Evolutionary conservation across 768 basidiomycete genomes (phyloP).

Genomic region (Tulasnella sp.): DNA sequence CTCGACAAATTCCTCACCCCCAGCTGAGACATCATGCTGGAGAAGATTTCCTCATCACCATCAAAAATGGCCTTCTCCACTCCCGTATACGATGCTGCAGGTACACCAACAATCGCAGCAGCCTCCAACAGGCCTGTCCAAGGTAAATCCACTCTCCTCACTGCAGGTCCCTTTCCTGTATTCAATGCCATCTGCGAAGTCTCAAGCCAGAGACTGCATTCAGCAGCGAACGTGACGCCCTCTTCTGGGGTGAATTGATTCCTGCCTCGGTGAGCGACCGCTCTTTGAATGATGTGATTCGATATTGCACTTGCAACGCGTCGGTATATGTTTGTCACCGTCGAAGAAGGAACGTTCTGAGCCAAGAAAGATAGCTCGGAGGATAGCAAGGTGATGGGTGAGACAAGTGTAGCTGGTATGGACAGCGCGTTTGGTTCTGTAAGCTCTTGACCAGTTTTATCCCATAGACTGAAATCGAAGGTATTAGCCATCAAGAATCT

Average conservation of each 20-base stretch:
- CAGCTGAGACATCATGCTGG: conserved; percentile 33
- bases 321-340: conserved; percentile 55
- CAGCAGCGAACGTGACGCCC: conserved; percentile 48
- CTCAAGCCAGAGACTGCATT: conserved; percentile 75
- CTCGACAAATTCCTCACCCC: conserved; percentile 49
- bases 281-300: conserved; percentile 70
- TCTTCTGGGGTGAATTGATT: conserved; percentile 43
- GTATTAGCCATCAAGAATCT: conserved; percentile 1
- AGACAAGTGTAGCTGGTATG: conserved; percentile 58
- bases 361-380: conserved; percentile 57
- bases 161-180: conserved; percentile 30
- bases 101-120: conserved; percentile 49
- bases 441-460: conserved; percentile 23
- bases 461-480: conserved; percentile 26
- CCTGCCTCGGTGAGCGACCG: conserved; percentile 64
- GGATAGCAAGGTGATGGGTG: conserved; percentile 66
- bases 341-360: conserved; percentile 44
- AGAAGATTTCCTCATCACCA: conserved; percentile 26
- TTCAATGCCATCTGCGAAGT: conserved; percentile 49
- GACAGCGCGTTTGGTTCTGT: conserved; percentile 27
- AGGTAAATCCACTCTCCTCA: conserved; percentile 46
- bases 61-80: conserved; percentile 41
- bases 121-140: conserved; percentile 66
- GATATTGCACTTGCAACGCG: conserved; percentile 55
- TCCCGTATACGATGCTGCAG: conserved; percentile 39